A percentile compares a stretch with the other conserved stretches of the same genome.
Evolutionary conservation across 805 yeast species (phyloP).

Genomic region (Candida taoyuanica): DNA sequence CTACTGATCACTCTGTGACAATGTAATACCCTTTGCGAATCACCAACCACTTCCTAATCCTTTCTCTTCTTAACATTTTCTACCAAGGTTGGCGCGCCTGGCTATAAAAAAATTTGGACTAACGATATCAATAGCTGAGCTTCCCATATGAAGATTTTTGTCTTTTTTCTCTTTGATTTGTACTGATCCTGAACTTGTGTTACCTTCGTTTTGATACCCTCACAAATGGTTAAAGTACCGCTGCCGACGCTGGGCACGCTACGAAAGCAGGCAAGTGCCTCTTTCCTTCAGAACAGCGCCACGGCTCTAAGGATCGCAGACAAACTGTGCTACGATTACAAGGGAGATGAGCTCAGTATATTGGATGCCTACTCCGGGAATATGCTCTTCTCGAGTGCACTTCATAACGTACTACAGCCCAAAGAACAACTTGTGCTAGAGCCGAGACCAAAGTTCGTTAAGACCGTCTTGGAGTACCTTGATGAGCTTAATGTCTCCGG

Average conservation of each 20-base stretch:
- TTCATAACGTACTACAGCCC: constrained; percentile 62
- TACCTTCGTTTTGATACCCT: background rate
- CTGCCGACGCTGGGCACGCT: constrained; percentile 1
- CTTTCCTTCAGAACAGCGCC: constrained; percentile 8
- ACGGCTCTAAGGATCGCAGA: constrained; percentile 37
- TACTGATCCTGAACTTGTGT: background rate
- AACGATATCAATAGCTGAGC: too few relatives aligned
- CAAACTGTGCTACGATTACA: constrained; percentile 36
- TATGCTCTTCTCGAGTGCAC: constrained; percentile 54
- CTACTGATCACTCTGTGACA: too few relatives aligned
- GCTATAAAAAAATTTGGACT: too few relatives aligned
- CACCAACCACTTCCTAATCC: too few relatives aligned
- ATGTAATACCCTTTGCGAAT: too few relatives aligned
- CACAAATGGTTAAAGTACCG: constrained; percentile 7
- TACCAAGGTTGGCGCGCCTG: too few relatives aligned
- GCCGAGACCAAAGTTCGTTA: constrained; percentile 32
- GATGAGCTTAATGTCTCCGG: background rate
- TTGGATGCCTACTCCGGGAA: constrained; percentile 59
- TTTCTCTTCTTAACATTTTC: too few relatives aligned
- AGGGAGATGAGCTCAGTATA: constrained; percentile 40
- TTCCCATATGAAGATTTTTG: too few relatives aligned
- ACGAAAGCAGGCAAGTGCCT: constrained; percentile 10
- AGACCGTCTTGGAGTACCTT: constrained; percentile 12
- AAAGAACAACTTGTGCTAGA: constrained; percentile 61
- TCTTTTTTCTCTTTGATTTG: too few relatives aligned